Base-by-base conservation (phyloP, 2,329 filamentous ascomycete genomes). In the Byssoonygena ceratinophila region DNA sequence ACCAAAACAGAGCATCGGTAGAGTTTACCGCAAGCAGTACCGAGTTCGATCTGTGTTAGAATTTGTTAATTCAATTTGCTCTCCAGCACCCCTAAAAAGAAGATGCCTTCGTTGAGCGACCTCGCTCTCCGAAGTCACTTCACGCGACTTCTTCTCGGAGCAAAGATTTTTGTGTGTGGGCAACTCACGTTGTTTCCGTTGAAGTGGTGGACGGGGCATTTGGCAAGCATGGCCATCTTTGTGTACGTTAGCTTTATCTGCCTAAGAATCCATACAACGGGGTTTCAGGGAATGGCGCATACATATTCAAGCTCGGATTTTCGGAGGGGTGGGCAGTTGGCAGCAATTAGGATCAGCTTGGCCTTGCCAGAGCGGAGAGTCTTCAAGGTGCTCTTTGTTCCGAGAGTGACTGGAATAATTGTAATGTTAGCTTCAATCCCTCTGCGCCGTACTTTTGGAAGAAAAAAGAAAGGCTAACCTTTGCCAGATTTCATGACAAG, bases 141-240 rank as follows among this genome's bases (percentile, higher is more conserved):
- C 34, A 39, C 41, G 36, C 44, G 51, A 47, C 55, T 57, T 55
- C 55, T 57, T 57, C 55, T 52, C 55, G 53, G 55, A 51, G 55
- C 51, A 56, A 1, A 20, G 3, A 47, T 3, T 11, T 25, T 6
- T 9, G 29, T n/a, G 49, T 49, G 27, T 39, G 45, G 48, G 34
- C 37, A 45, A 88, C 91, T 85, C 84, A 97, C 91, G 83, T 97
- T 97, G 84, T 94, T 95, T 68, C 92, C 92, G 64, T 81, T 81
- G 79, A 96, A 97, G 81, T 98, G 92, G 81, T 97, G 91, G 68
- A 97, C 91, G 61, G 85, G 83, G 66, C 85, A 87, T 84, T 97
- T 95, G 73, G 83, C 84, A 67, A 94, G 75, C 87, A 92, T 92
- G 72, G 81, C 81, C 79, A 90, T 89, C 78, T 87, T 22, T n/a